These are phyloP conservation scores for Curvularia sp. DNA, from an alignment of 2,329 filamentous ascomycete genomes.

Conservation along the genomic window DNA sequence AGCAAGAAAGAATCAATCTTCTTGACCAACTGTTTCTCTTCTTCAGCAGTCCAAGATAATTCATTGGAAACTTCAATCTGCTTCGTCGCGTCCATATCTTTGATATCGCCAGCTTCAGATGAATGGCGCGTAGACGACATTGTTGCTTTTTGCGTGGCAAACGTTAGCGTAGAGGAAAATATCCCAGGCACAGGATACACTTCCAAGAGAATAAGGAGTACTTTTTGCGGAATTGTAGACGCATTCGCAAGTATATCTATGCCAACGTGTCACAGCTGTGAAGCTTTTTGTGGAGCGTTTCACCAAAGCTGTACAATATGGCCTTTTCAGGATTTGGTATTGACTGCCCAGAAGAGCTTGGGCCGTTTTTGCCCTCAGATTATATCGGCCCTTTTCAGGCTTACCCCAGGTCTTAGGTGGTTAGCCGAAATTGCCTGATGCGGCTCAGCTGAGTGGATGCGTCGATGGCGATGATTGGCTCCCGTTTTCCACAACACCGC, in stretches of 20 bases:
- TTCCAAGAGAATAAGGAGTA: not conserved
- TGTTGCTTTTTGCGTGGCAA: constrained; percentile 8
- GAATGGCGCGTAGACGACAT: constrained; percentile 38
- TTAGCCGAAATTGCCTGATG: constrained; percentile 16
- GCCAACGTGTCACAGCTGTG: constrained; percentile 10
- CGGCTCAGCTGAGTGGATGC: constrained; percentile 18
- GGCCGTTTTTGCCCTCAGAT: constrained; percentile 29
- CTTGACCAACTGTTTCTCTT: constrained; percentile 57
- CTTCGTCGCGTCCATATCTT: constrained; percentile 51
- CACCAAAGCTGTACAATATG: constrained; percentile 6
- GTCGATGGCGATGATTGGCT: constrained; percentile 25
- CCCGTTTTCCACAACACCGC: not conserved
- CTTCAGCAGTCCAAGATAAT: constrained; percentile 57
- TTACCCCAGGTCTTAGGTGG: constrained; percentile 32
- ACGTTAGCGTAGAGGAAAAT: not conserved
- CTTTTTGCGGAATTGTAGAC: not conserved
- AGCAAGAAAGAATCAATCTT: constrained; percentile 59
- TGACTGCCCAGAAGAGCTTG: constrained; percentile 24
- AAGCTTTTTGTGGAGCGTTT: constrained; percentile 40
- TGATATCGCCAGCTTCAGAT: constrained; percentile 28
- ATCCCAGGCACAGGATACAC: not conserved
- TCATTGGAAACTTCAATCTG: constrained; percentile 55
- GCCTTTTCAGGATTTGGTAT: constrained; percentile 21
- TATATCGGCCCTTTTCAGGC: constrained; percentile 27
- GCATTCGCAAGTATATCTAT: not conserved